Conservation (phyloP, 495 filamentous ascomycete species). For the Penicillium silybi region DNA sequence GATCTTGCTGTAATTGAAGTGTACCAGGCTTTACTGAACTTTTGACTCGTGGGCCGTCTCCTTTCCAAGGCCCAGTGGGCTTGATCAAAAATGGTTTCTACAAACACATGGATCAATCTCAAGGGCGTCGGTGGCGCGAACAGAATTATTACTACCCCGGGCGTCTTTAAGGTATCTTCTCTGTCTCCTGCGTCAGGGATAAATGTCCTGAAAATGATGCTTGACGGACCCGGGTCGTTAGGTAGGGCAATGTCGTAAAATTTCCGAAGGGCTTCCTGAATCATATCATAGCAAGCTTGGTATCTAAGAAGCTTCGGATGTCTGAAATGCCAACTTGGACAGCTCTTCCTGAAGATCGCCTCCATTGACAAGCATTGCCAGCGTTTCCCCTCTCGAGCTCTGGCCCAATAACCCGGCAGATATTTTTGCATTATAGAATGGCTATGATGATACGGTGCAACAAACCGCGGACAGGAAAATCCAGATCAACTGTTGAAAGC, state of each 20-base stretch:
- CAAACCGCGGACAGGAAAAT: slow-evolving; percentile 19
- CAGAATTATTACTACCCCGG: no score
- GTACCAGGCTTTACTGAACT: no score
- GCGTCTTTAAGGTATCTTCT: no score
- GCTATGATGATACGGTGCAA: slow-evolving; percentile 16
- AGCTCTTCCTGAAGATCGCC: slow-evolving; percentile 23
- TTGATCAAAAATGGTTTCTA: no score
- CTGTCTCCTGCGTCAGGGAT: no score
- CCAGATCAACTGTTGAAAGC: slow-evolving; percentile 15
- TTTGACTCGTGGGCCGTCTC: no score
- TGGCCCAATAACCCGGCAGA: not conserved
- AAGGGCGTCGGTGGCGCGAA: no score
- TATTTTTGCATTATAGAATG: slow-evolving; percentile 16
- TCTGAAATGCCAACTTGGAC: slow-evolving; percentile 23
- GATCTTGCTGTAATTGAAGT: no score
- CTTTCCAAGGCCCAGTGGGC: no score
- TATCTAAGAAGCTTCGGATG: slow-evolving; percentile 22
- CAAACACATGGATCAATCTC: no score
- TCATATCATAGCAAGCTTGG: slow-evolving; percentile 32
- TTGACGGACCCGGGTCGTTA: slow-evolving; percentile 22
- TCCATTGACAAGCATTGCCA: slow-evolving; percentile 28
- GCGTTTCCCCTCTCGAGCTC: slow-evolving; percentile 16
- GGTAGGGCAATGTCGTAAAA: slow-evolving; percentile 20
- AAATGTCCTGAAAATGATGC: slow-evolving; percentile 13
- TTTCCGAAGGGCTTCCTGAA: slow-evolving; percentile 23